These are phyloP conservation scores for Hypoxylon sp. DNA, from an alignment of 2,329 filamentous ascomycete genomes.

Conservation along the genomic window DNA sequence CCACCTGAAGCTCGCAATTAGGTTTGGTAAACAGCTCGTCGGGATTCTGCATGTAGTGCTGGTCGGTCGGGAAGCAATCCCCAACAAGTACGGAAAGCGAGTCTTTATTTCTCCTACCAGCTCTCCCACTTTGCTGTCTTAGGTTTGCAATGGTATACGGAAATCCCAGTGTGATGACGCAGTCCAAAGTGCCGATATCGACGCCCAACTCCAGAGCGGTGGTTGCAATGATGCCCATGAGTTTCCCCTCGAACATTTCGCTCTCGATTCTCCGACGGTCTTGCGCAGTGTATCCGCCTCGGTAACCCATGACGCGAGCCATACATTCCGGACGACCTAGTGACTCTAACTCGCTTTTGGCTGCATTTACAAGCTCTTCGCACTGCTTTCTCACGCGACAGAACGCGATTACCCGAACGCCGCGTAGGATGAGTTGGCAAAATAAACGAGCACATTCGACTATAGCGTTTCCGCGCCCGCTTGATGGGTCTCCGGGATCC, in stretches of 20 bases:
- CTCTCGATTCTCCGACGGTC: slow-evolving; percentile 90
- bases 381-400: slow-evolving; percentile 90
- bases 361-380: slow-evolving; percentile 83
- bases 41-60: slow-evolving; percentile 97
- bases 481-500: slow-evolving; percentile 87
- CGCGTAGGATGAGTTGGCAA: slow-evolving; percentile 88
- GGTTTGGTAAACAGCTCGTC: slow-evolving; percentile 93
- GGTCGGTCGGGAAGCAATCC: slow-evolving; percentile 90
- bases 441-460: slow-evolving; percentile 91
- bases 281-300: slow-evolving; percentile 93
- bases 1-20: slow-evolving; percentile 89
- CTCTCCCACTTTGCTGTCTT: slow-evolving; percentile 93
- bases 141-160: slow-evolving; percentile 96
- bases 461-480: slow-evolving; percentile 86
- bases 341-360: slow-evolving; percentile 81
- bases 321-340: slow-evolving; percentile 82
- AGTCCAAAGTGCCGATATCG: slow-evolving; percentile 94
- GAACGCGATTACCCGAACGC: slow-evolving; percentile 93
- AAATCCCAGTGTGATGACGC: slow-evolving; percentile 93
- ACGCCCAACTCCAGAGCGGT: slow-evolving; percentile 94
- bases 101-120: slow-evolving; percentile 92
- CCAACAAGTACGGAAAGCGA: slow-evolving; percentile 91
- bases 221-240: slow-evolving; percentile 94
- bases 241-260: slow-evolving; percentile 97
- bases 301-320: slow-evolving; percentile 91